phyloP scores from a whole-genome alignment of 106 monocot species.

The Phalaenopsis aphrodite region DNA sequence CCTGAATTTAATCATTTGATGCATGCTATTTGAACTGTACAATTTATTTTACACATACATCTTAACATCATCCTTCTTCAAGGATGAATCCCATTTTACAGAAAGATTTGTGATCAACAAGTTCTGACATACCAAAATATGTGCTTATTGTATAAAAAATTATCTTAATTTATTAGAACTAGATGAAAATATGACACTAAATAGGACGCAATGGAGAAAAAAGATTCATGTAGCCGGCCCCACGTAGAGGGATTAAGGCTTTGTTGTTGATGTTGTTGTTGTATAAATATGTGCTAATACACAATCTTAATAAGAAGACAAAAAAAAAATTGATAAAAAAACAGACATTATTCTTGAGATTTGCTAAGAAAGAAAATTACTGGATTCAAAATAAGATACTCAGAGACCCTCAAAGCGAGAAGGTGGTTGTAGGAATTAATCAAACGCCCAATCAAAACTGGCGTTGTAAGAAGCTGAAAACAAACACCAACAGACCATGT shows the following conservation, averaged over 20 bases:
- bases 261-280: no score
- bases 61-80: not conserved
- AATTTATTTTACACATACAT: not conserved
- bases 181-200: no score
- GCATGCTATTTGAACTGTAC: not conserved
- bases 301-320: not conserved
- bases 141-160: not conserved
- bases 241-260: no score
- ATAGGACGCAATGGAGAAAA: no score
- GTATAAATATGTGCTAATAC: not conserved
- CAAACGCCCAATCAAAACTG: conserved; percentile 83
- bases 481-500: conserved; percentile 3
- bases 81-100: not conserved
- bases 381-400: conserved; percentile 74
- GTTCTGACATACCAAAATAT: not conserved
- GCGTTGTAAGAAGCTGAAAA: conserved; percentile 82
- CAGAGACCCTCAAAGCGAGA: conserved; percentile 76
- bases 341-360: not conserved
- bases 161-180: no score
- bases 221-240: no score
- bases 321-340: not conserved
- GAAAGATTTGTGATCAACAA: not conserved
- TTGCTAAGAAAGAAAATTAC: conserved; percentile 27
- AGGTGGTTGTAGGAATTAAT: conserved; percentile 81
- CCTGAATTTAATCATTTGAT: not conserved